A percentile compares a stretch with the other conserved stretches of the same genome.
These are phyloP conservation scores for Magnusiomyces suaveolens DNA, from an alignment of 1,139 yeast genomes.

Conservation along the genomic window DNA sequence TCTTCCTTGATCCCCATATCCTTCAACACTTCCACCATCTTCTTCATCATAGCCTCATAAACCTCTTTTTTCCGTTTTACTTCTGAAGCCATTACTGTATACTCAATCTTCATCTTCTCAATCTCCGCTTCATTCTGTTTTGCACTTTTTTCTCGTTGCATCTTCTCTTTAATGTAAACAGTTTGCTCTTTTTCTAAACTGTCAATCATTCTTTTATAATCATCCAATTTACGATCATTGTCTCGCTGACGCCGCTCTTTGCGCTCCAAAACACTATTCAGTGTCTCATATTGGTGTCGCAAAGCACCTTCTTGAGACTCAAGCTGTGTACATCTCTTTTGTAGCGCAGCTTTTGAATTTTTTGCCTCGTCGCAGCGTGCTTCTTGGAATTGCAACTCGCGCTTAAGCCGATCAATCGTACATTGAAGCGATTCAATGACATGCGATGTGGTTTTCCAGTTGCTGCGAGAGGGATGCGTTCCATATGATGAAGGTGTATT, in stretches of 20 bases:
- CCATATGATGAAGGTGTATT: conserved; percentile 10
- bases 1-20: neutral
- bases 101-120: conserved; percentile 7
- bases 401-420: conserved; percentile 21
- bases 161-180: neutral
- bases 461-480: conserved; percentile 12
- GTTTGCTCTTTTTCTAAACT: conserved; percentile 20
- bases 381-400: conserved; percentile 22
- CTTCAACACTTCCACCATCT: neutral
- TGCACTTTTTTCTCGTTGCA: conserved; percentile 5
- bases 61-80: neutral
- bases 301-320: conserved; percentile 22
- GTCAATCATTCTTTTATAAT: conserved; percentile 18
- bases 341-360: conserved; percentile 20
- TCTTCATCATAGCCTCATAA: neutral
- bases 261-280: conserved; percentile 22
- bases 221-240: conserved; percentile 17
- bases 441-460: conserved; percentile 18
- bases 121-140: conserved; percentile 1
- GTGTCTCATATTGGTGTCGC: conserved; percentile 24
- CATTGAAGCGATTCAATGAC: conserved; percentile 25
- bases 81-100: neutral
- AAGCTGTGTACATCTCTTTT: conserved; percentile 21
- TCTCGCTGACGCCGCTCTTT: conserved; percentile 24
- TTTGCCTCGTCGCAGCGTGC: conserved; percentile 22